Percentiles rank a stretch among this genome's conserved stretches.
These are phyloP conservation scores for Boeremia lycopersici DNA, from an alignment of 2,329 filamentous ascomycete species.

Conservation along the genomic window DNA sequence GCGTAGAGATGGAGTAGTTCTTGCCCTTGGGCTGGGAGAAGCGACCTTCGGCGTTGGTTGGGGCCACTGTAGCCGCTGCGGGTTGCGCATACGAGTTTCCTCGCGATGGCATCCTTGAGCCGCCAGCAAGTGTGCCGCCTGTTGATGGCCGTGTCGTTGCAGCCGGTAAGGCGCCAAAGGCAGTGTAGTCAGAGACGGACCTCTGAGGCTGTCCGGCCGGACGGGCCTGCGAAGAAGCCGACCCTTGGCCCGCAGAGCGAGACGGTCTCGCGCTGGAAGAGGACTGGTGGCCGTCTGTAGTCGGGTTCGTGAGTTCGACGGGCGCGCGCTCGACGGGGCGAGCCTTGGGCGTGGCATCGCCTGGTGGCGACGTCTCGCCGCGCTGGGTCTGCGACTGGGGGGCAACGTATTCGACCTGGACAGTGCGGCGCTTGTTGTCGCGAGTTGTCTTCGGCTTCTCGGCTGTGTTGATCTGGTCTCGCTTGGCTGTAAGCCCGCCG, in stretches of 20 bases:
- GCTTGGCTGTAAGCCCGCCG: constrained; percentile 72
- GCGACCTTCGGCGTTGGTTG: constrained; percentile 86
- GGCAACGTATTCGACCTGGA: constrained; percentile 97
- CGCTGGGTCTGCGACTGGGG: constrained; percentile 85
- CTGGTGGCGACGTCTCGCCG: constrained; percentile 58
- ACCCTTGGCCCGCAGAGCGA: constrained; percentile 27
- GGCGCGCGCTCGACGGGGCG: constrained; percentile 59
- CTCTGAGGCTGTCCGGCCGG: constrained; percentile 56
- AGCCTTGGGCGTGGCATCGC: constrained; percentile 52
- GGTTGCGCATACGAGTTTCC: constrained; percentile 85
- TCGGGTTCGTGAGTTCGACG: constrained; percentile 44
- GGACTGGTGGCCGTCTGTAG: constrained; percentile 46
- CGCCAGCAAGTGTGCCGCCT: constrained; percentile 71
- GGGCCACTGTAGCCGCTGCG: constrained; percentile 81
- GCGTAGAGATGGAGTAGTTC: constrained; percentile 73
- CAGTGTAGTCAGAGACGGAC: constrained; percentile 56
- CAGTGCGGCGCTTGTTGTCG: constrained; percentile 89
- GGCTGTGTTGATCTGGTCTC: constrained; percentile 73
- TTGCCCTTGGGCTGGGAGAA: constrained; percentile 78
- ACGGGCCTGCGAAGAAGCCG: constrained; percentile 40
- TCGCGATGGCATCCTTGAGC: constrained; percentile 70
- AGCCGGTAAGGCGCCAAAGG: constrained; percentile 49
- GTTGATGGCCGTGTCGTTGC: constrained; percentile 71
- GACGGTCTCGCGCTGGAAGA: constrained; percentile 30
- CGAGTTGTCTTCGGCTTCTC: constrained; percentile 70